Evolutionary conservation across 768 basidiomycete species (phyloP), one percentile per base, ranked within the genome.

Genomic region (Kwoniella sp.): DNA sequence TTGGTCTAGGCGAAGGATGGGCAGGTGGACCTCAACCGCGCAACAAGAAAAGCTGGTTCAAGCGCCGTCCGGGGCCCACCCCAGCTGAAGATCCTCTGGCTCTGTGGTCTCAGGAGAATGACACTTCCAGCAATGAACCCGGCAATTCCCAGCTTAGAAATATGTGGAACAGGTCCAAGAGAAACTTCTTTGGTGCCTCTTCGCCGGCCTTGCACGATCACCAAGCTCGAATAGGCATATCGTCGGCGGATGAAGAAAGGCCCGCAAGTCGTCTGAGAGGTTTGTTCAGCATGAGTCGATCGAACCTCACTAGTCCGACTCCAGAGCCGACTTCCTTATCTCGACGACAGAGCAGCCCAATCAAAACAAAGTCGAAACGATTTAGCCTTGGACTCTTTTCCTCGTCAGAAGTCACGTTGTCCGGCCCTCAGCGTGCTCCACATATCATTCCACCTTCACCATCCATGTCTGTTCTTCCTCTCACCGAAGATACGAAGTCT

Each of bases 1-100:
- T 73, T 2, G 74, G 74, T 2, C 27, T 76, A 6, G 74, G 74
- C 21, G 74, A 76, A 58, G 74, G 74, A 25, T 76, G 74, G 74
- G 72, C 72, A 33, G 72, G 74, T 22, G 74, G 70, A 48, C 66
- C 64, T 6, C 63, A 68, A 27, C 27, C 37, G 22, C 21, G 33
- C 10, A n/a, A 29, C 17, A 60, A 55, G 24, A 46, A 25, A 27
- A 49, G 22, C 27, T 65, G 64, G 64, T 60, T 65, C 22, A 29
- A 22, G 25, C 54, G 61, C 22, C 22, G 37, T 5, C 1, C 17
- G 27, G 44, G 22, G 1, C 25, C 47, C 4, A 13, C 25, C 1
- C 12, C 26, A 22, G 52, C 59, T 19, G 57, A 53, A 25, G 64
- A 65, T 22, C 64, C 64, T 4, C 33, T 65, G 21, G 25, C 64